phyloP scores from a whole-genome alignment of 306 rosid genomes.

The Vigna mungo region DNA sequence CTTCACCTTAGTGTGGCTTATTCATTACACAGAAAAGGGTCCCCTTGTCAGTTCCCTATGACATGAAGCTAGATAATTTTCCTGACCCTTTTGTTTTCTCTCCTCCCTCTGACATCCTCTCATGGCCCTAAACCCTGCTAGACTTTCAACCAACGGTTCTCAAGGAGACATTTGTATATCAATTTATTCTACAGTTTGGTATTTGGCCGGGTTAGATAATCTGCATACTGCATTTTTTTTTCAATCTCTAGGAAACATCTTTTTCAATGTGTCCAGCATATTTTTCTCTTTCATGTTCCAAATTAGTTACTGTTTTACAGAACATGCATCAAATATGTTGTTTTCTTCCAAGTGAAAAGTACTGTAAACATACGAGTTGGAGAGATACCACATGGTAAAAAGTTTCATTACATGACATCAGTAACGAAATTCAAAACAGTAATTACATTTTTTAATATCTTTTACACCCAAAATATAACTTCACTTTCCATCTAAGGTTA shows the following conservation, averaged over 20 bases:
- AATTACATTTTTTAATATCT: too few species aligned
- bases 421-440: too few species aligned
- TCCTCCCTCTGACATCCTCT: slow-evolving; percentile 39
- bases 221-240: not conserved
- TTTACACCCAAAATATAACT: too few species aligned
- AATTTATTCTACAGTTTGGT: slow-evolving; percentile 14
- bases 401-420: too few species aligned
- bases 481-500: slow-evolving; percentile 42
- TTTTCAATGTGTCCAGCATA: not conserved
- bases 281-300: too few species aligned
- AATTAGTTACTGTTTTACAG: too few species aligned
- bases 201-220: not conserved
- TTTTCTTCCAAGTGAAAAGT: too few species aligned
- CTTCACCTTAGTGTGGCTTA: slow-evolving; percentile 29
- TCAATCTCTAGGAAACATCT: slow-evolving; percentile 20
- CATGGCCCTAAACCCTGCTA: slow-evolving; percentile 26
- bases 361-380: too few species aligned
- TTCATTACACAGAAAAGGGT: slow-evolving; percentile 39
- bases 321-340: too few species aligned
- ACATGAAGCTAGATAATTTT: slow-evolving; percentile 40
- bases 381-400: too few species aligned
- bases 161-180: slow-evolving; percentile 3
- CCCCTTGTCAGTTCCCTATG: slow-evolving; percentile 44
- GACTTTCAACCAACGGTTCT: slow-evolving; percentile 18
- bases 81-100: slow-evolving; percentile 29